Evolutionary conservation across 352 stramenopile genomes (phyloP).

Genomic region (Sclerospora graminicola): DNA sequence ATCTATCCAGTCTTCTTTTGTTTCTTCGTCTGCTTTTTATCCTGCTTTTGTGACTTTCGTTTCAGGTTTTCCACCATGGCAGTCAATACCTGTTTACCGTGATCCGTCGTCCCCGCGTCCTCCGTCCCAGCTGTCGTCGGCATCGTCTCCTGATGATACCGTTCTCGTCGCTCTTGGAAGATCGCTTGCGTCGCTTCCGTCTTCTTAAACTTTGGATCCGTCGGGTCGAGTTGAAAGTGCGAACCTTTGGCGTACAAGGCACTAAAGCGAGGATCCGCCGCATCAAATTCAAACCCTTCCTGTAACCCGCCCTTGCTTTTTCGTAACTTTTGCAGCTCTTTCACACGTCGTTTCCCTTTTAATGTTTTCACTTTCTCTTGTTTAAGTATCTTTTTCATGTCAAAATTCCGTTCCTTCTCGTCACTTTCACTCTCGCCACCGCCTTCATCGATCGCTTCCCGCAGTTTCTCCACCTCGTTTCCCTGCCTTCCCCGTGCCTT

Average conservation of each 20-base stretch:
- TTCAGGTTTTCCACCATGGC: slow-evolving; percentile 78
- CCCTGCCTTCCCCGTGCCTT: slow-evolving; percentile 43
- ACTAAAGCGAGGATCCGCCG: slow-evolving; percentile 58
- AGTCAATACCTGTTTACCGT: slow-evolving; percentile 37
- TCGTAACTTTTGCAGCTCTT: slow-evolving; percentile 68
- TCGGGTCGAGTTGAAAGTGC: slow-evolving; percentile 76
- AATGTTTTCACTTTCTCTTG: slow-evolving; percentile 63
- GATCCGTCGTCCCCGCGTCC: slow-evolving; percentile 2
- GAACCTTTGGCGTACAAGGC: slow-evolving; percentile 68
- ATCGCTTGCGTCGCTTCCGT: slow-evolving; percentile 71
- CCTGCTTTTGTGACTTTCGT: slow-evolving; percentile 48
- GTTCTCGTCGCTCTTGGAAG: slow-evolving; percentile 68
- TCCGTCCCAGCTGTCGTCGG: no score
- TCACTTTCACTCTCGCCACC: slow-evolving; percentile 26
- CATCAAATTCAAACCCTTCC: slow-evolving; percentile 69
- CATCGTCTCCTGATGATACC: slow-evolving; percentile 26
- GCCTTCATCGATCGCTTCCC: slow-evolving; percentile 44
- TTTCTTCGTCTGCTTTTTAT: slow-evolving; percentile 41
- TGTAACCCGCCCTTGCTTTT: slow-evolving; percentile 49
- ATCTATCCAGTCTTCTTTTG: slow-evolving; percentile 17
- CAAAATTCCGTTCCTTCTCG: slow-evolving; percentile 62
- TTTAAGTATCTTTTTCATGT: slow-evolving; percentile 77
- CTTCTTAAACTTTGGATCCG: slow-evolving; percentile 77
- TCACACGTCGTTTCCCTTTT: slow-evolving; percentile 70
- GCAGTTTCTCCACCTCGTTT: slow-evolving; percentile 42